Evolutionary conservation across 345 rosid species (phyloP), one percentile per base, ranked within the genome.

Genomic region (Tarenaya hassleriana): DNA sequence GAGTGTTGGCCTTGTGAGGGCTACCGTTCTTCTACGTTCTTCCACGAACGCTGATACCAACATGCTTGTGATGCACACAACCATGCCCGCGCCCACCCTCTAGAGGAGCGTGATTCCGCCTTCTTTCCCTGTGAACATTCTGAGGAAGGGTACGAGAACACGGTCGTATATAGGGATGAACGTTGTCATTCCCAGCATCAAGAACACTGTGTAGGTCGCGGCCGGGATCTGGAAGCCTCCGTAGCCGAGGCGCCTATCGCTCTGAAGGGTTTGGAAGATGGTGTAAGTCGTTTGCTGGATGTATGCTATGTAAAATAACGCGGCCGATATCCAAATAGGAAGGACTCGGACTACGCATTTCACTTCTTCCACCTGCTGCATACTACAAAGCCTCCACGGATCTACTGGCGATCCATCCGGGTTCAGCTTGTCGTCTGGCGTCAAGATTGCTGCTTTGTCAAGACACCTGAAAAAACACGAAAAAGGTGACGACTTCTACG

Each of bases 291-390:
- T 69, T 44, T 76, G 83, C 64, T 78, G 92, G 35, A 57, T 53
- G 37, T 74, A 37, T 16, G 71, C 71, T 34, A 74, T 34, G 16
- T 66, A 52, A 62, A 51, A 80, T 5, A 83, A 29, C 13, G 75
- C 65, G 11, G 78, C 71, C 0, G 84, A 54, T 24, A 69, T 56
- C 92, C 88, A 80, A 51, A 83, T 69, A 13, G 88, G 88, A 24
- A 83, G 60, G 42, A 80, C 72, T 14, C 83, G 63, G 39, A 73
- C 9, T 53, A 75, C 41, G 21, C 84, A 83, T 65, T 83, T 83
- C 59, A 63, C 75, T 73, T 83, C 84, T 49, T 83, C 87, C 16
- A 78, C 79, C 70, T 83, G 87, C 27, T 83, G 87, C 55, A 76
- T 27, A 70, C 88, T 76, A 33, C 87, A 83, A 0, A 83, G 79